Evolutionary conservation across 371 early-diverging fungal genomes (phyloP).

Genomic region (Umbelopsis sp.): DNA sequence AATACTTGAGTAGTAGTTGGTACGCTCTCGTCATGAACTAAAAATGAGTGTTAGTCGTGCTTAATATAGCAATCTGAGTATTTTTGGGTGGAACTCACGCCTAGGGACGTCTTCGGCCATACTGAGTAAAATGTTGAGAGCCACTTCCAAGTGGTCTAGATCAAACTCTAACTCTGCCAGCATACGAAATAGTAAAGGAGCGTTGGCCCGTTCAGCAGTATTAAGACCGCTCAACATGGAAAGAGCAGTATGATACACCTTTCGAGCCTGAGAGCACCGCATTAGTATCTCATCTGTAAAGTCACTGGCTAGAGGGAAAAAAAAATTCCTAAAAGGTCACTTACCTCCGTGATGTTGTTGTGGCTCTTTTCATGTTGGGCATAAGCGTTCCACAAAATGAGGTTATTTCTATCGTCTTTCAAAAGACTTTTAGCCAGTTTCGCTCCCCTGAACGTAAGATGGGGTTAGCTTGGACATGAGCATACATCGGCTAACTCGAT

Average conservation of each 20-base stretch:
- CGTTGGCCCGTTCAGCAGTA: constrained; percentile 35
- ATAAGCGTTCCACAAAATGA: constrained; percentile 70
- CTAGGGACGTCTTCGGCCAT: constrained; percentile 39
- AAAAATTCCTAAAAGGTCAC: not conserved
- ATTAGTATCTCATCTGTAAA: not conserved
- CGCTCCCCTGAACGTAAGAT: constrained; percentile 42
- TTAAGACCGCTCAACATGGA: constrained; percentile 55
- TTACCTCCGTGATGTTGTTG: constrained; percentile 36
- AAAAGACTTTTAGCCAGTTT: constrained; percentile 61
- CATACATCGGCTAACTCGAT: not conserved
- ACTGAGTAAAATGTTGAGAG: constrained; percentile 49
- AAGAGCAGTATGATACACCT: constrained; percentile 65
- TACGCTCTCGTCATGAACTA: constrained; percentile 28
- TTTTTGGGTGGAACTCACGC: constrained; percentile 22
- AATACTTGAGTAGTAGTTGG: constrained; percentile 42
- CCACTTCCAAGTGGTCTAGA: constrained; percentile 44
- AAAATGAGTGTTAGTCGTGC: not conserved
- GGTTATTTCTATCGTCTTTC: constrained; percentile 59
- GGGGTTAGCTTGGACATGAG: no score
- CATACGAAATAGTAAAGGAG: constrained; percentile 54
- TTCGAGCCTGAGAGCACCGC: constrained; percentile 55
- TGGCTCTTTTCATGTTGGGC: constrained; percentile 63
- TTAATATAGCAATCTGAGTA: not conserved
- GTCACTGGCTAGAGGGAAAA: no score
- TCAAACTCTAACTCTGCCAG: constrained; percentile 65